Percentiles rank a stretch among this genome's conserved stretches.
Evolutionary conservation across 1,284 basidiomycete species (phyloP).

Genomic region (Cerioporus squamosus): DNA sequence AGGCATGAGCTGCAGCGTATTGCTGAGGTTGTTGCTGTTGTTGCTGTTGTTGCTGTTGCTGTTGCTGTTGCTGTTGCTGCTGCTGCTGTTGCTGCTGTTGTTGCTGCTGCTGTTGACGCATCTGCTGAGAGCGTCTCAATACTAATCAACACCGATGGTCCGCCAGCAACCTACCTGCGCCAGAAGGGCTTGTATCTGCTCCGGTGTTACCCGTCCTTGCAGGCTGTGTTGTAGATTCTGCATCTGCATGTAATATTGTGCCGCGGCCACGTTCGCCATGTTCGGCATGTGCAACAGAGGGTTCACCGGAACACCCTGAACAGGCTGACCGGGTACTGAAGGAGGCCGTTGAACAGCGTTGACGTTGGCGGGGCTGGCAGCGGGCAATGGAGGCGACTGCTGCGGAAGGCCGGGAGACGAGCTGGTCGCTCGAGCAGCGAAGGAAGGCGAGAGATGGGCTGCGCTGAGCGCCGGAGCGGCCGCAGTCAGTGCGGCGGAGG

Average conservation of each 20-base stretch:
- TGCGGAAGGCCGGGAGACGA: slow-evolving; percentile 34
- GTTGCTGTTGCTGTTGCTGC: slow-evolving; percentile 6
- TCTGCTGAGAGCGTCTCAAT: not conserved
- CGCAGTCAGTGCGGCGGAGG: slow-evolving; percentile 20
- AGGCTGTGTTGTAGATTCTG: not conserved
- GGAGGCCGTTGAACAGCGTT: slow-evolving; percentile 29
- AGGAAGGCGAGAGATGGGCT: slow-evolving; percentile 34
- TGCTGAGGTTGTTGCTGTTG: slow-evolving; percentile 19
- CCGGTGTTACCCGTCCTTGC: slow-evolving; percentile 15
- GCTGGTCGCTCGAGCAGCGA: slow-evolving; percentile 31
- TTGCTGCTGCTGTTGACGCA: not conserved
- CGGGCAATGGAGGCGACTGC: slow-evolving; percentile 30
- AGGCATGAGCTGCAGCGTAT: slow-evolving; percentile 12
- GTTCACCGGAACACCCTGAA: slow-evolving; percentile 21
- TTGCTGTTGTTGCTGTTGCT: slow-evolving; percentile 10
- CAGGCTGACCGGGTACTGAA: slow-evolving; percentile 31
- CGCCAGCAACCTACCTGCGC: slow-evolving; percentile 12
- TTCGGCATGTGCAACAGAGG: slow-evolving; percentile 12
- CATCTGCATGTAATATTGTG: slow-evolving; percentile 23
- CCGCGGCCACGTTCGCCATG: slow-evolving; percentile 8
- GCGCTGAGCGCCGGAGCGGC: slow-evolving; percentile 31
- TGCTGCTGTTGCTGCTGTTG: slow-evolving; percentile 13
- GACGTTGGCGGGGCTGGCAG: slow-evolving; percentile 25
- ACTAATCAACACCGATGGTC: not conserved
- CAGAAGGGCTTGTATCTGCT: slow-evolving; percentile 26